Conservation (phyloP, 352 stramenopile species). For the Phytophthora tubulina region DNA sequence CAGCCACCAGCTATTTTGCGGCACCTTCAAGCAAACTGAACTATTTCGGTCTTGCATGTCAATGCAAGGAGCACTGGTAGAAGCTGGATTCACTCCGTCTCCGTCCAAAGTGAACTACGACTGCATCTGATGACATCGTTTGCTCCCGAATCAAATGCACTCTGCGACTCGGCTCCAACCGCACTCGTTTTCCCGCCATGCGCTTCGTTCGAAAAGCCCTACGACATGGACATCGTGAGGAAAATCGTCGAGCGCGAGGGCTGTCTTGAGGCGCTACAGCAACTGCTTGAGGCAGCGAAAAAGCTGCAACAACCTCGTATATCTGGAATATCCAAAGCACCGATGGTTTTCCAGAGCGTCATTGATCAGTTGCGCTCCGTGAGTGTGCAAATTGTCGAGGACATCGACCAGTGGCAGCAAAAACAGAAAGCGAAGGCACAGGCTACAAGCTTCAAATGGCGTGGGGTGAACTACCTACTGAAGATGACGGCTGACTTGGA, state of each 20-base stretch:
- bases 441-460: conserved; percentile 71
- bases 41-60: conserved; percentile 23
- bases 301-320: conserved; percentile 29
- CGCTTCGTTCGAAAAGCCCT: conserved; percentile 47
- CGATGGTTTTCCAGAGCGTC: conserved; percentile 72
- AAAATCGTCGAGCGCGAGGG: conserved; percentile 87
- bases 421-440: conserved; percentile 33
- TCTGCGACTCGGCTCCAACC: conserved; percentile 1
- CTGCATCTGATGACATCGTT: conserved; percentile 19
- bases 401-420: conserved; percentile 69
- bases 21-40: background rate
- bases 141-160: background rate
- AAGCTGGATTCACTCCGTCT: background rate
- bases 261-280: conserved; percentile 77
- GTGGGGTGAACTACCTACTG: conserved; percentile 78
- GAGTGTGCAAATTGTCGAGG: conserved; percentile 75
- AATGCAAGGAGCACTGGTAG: background rate
- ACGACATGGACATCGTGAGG: conserved; percentile 73
- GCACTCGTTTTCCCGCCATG: conserved; percentile 43
- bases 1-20: conserved; percentile 12
- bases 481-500: conserved; percentile 80
- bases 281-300: conserved; percentile 50
- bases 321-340: conserved; percentile 43
- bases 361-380: conserved; percentile 70
- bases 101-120: background rate